These are phyloP conservation scores for Magnolia officinalis DNA, from an alignment of 164 flowering plant species.

Conservation along the genomic window DNA sequence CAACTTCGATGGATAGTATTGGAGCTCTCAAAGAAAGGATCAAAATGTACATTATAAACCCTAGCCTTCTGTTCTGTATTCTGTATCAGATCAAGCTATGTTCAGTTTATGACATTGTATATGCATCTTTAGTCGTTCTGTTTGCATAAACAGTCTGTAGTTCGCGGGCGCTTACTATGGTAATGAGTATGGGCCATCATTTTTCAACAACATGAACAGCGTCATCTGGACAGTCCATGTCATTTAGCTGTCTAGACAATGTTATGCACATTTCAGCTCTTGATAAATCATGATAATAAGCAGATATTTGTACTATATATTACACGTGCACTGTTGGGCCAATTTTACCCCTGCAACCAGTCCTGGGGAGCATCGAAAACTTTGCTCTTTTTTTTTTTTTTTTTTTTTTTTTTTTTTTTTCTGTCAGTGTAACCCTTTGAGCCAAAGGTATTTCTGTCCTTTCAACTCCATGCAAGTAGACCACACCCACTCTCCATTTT, in stretches of 20 bases:
- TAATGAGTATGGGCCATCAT: neutral
- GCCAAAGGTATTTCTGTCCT: too few species aligned
- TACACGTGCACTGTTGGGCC: too few species aligned
- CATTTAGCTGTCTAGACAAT: neutral
- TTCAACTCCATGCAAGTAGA: too few species aligned
- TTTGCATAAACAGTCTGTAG: neutral
- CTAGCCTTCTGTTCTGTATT: neutral
- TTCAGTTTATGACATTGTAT: neutral
- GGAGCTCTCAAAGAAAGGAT: conserved; percentile 54
- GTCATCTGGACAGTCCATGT: neutral
- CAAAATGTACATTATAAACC: conserved; percentile 44
- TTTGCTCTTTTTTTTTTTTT: too few species aligned
- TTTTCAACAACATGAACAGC: neutral
- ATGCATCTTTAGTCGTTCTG: neutral
- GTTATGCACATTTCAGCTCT: neutral
- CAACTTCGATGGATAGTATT: conserved; percentile 60
- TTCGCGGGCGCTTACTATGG: too few species aligned
- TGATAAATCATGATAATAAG: too few species aligned
- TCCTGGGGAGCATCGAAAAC: too few species aligned
- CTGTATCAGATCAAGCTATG: neutral
- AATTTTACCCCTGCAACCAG: too few species aligned
- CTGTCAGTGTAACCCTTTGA: too few species aligned
- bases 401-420: too few species aligned
- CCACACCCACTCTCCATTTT: too few species aligned
- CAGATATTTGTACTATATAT: too few species aligned